phyloP scores from a whole-genome alignment of 495 filamentous ascomycete species.

The Copromyces sp. region DNA sequence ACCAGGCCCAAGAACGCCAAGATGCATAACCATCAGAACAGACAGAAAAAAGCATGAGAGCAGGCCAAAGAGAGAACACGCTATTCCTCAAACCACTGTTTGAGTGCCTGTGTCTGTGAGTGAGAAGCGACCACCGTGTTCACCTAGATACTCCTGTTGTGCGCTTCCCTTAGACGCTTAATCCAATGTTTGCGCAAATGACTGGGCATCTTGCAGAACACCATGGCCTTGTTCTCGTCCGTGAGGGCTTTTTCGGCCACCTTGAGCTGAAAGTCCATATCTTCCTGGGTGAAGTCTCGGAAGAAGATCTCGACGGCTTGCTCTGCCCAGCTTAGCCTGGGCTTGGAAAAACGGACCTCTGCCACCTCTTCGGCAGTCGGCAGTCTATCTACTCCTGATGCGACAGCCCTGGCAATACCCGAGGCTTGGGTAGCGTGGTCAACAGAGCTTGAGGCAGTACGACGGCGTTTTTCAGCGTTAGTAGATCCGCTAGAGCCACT shows the following conservation, averaged over 20 bases:
- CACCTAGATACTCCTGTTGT: conserved; percentile 28
- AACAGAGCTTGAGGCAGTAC: conserved; percentile 19
- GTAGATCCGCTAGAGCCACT: conserved; percentile 1
- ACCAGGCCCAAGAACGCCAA: neutral
- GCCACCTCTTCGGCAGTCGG: conserved; percentile 20
- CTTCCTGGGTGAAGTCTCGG: conserved; percentile 36
- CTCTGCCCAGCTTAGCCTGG: conserved; percentile 30
- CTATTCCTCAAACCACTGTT: neutral
- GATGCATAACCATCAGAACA: neutral
- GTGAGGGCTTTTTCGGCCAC: conserved; percentile 41
- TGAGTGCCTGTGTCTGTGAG: neutral
- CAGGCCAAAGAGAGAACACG: neutral
- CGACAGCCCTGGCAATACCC: conserved; percentile 8
- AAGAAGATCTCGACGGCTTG: conserved; percentile 43
- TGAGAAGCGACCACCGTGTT: neutral
- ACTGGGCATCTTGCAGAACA: conserved; percentile 43
- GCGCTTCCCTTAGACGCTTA: conserved; percentile 33
- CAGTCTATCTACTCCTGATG: conserved; percentile 5
- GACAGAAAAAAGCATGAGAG: neutral
- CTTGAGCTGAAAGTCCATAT: conserved; percentile 40
- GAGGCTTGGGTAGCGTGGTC: conserved; percentile 5
- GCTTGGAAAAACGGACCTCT: conserved; percentile 19
- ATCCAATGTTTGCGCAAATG: conserved; percentile 37
- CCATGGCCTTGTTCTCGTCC: conserved; percentile 44
- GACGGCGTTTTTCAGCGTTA: conserved; percentile 32